Base-by-base conservation (phyloP, 768 basidiomycete species). In the Xerocomellus chrysenteron region DNA sequence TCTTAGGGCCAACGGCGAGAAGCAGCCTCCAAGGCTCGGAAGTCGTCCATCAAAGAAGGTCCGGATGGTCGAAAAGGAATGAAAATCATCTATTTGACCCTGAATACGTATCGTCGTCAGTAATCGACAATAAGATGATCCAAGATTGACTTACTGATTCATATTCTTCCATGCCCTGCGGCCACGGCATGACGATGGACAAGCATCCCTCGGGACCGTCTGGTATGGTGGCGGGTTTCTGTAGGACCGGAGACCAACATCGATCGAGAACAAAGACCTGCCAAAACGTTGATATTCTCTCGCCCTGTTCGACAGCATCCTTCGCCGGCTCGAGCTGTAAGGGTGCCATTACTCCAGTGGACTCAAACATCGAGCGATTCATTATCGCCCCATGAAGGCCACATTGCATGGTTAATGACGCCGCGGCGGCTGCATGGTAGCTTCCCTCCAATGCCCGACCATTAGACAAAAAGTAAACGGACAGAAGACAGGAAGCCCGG, bases 181-280 rank as follows among this genome's bases (percentile, higher is more conserved):
- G 88, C 88, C 89, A 92, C 13, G 89, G 88, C 65, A 85, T 85
- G 59, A 78, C 80, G 60, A 91, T 85, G 19, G 85, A 76, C 43
- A 82, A 76, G 61, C 76, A 80, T 12, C 80, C 74, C 52, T 83
- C 79, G 36, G 78, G 75, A 47, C 82, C 81, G 60, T 92, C 88
- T 16, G 84, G 81, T 41, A 92, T 82, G 41, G 84, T 76, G 11
- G 78, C 74, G 5, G 88, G 87, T 58, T 86, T 85, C 32, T 83
- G 85, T 7, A 91, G 78, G 11, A 84, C 81, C 6, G 86, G 84
- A 21, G 89, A 89, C 88, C 89, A 91, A 65, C 88, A 90, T 32
- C 86, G 82, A 70, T 93, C 90, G 60, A 92, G 75, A 63, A 83
- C 82, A 71, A 85, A 93, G 12, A 89, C 87, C 66, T 91, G 88